Percentiles rank a stretch among this genome's conserved stretches.
Evolutionary conservation across 164 flowering plant species (phyloP).

Genomic region (Platanus orientalis): DNA sequence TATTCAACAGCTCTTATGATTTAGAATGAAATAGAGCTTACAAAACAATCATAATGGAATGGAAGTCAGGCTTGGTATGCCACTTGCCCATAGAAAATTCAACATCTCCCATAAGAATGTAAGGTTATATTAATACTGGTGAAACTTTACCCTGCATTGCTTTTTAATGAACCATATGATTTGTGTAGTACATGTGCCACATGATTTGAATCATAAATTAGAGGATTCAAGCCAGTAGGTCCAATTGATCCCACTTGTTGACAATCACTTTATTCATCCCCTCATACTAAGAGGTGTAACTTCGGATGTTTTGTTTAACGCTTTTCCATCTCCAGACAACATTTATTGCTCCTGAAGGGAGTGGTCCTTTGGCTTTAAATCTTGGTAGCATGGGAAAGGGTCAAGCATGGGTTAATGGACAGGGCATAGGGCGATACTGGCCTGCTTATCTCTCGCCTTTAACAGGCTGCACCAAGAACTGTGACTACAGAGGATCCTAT

Average conservation of each 20-base stretch:
- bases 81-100: background rate
- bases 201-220: background rate
- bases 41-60: background rate
- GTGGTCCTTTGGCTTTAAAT: conserved; percentile 45
- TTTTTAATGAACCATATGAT: background rate
- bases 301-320: background rate
- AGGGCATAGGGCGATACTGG: conserved; percentile 68
- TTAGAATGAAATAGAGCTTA: background rate
- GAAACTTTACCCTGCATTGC: background rate
- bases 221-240: background rate
- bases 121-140: background rate
- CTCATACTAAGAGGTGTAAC: no score
- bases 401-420: conserved; percentile 74
- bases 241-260: no score
- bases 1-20: background rate
- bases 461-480: conserved; percentile 38
- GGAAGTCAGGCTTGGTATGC: background rate
- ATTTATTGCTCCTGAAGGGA: conserved; percentile 47
- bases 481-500: conserved; percentile 53
- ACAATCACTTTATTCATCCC: no score
- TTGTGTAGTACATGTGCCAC: background rate
- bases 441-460: conserved; percentile 45
- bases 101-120: background rate
- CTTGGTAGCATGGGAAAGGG: no score
- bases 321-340: conserved; percentile 25